Conservation (phyloP, 1,284 basidiomycete genomes). For the Polyporus tsugae region DNA sequence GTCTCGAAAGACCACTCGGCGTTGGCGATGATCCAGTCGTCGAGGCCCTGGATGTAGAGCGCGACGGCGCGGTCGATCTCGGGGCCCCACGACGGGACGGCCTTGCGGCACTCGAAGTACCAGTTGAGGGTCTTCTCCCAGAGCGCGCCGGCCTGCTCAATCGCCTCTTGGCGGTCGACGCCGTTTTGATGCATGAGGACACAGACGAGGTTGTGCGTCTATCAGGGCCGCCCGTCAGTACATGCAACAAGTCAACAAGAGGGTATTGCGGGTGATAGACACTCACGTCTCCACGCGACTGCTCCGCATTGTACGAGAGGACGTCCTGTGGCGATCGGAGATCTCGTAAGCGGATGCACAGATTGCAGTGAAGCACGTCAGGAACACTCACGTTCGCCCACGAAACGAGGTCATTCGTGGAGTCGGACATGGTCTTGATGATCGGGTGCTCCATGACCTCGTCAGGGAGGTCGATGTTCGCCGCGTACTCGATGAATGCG, state of each 20-base stretch:
- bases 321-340: conserved; percentile 44
- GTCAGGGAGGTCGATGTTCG: conserved; percentile 50
- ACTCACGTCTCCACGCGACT: conserved; percentile 50
- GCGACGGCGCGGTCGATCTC: conserved; percentile 43
- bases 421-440: conserved; percentile 45
- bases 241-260: background rate
- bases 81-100: conserved; percentile 45
- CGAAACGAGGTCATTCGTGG: conserved; percentile 50
- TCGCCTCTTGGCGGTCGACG: conserved; percentile 72
- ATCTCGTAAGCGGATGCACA: conserved; percentile 21
- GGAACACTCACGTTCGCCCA: conserved; percentile 48
- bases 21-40: conserved; percentile 53
- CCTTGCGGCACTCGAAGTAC: conserved; percentile 33
- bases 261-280: conserved; percentile 20
- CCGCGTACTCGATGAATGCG: conserved; percentile 44
- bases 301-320: conserved; percentile 52
- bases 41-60: conserved; percentile 49
- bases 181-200: conserved; percentile 53
- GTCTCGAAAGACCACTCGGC: conserved; percentile 53
- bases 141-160: conserved; percentile 95
- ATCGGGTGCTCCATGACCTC: conserved; percentile 49
- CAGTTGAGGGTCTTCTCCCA: conserved; percentile 72
- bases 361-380: background rate
- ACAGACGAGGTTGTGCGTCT: conserved; percentile 52
- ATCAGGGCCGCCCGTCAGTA: conserved; percentile 15